Percentiles rank a stretch among this genome's conserved stretches.
phyloP scores from a whole-genome alignment of 2,329 filamentous ascomycete species.

The Ophiosphaerella korrae region DNA sequence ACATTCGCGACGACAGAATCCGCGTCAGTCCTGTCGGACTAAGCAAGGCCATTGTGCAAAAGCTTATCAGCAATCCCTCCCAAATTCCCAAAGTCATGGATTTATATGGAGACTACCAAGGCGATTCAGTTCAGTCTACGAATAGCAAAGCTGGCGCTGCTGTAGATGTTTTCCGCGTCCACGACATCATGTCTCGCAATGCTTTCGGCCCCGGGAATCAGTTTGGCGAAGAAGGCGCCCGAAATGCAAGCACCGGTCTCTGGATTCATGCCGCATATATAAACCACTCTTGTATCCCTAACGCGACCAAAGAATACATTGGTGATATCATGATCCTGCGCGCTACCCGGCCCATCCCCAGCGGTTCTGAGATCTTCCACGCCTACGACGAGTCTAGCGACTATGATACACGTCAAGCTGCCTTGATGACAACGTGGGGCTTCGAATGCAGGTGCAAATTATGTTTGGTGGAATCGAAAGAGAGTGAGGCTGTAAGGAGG shows the following conservation, averaged over 20 bases:
- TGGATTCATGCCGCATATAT: slow-evolving; percentile 51
- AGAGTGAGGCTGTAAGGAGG: slow-evolving; percentile 24
- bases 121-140: slow-evolving; percentile 32
- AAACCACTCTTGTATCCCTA: slow-evolving; percentile 54
- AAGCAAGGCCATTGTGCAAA: slow-evolving; percentile 48
- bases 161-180: slow-evolving; percentile 57
- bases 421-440: slow-evolving; percentile 43
- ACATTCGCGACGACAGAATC: slow-evolving; percentile 45
- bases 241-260: slow-evolving; percentile 42
- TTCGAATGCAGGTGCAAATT: slow-evolving; percentile 51
- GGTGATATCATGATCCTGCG: slow-evolving; percentile 49
- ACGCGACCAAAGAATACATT: slow-evolving; percentile 46
- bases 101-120: slow-evolving; percentile 39
- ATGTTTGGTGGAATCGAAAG: slow-evolving; percentile 44
- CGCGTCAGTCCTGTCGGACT: slow-evolving; percentile 29
- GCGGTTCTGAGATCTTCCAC: slow-evolving; percentile 31
- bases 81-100: slow-evolving; percentile 41
- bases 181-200: slow-evolving; percentile 54
- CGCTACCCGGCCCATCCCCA: slow-evolving; percentile 42
- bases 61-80: slow-evolving; percentile 53
- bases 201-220: slow-evolving; percentile 47
- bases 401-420: slow-evolving; percentile 42
- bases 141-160: slow-evolving; percentile 44
- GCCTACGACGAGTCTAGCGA: slow-evolving; percentile 39
- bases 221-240: slow-evolving; percentile 27